phyloP scores from a whole-genome alignment of 2,329 filamentous ascomycete genomes.

The Aspergillus pseudoviridinutans region DNA sequence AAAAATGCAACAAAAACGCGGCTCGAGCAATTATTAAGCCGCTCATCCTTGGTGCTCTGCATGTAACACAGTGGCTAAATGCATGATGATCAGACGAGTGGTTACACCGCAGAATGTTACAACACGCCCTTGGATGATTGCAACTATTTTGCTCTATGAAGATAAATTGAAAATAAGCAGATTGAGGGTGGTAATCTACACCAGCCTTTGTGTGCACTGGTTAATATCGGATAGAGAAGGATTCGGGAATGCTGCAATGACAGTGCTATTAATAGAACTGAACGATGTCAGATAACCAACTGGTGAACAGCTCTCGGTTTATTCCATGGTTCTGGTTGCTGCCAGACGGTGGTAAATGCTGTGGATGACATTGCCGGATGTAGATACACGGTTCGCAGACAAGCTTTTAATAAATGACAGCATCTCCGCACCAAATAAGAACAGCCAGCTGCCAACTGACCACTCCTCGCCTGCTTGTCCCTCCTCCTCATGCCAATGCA shows the following conservation, averaged over 20 bases:
- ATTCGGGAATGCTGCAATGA: not conserved
- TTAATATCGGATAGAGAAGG: too few relatives aligned
- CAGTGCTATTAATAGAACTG: not conserved
- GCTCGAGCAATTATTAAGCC: not conserved
- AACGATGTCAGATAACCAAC: not conserved
- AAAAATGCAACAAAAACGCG: not conserved
- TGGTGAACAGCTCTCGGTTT: not conserved
- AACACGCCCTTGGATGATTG: constrained; percentile 3
- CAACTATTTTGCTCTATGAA: not conserved
- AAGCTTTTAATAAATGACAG: not conserved
- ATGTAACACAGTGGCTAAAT: not conserved
- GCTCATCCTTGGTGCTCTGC: not conserved
- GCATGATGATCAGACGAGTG: not conserved
- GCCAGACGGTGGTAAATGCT: not conserved
- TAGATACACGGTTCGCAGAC: not conserved
- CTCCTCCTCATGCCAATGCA: not conserved
- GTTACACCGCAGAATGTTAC: constrained; percentile 7
- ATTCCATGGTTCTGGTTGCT: not conserved
- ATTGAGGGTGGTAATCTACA: not conserved
- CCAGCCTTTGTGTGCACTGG: too few relatives aligned
- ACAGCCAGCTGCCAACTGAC: too few relatives aligned
- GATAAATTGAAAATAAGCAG: not conserved
- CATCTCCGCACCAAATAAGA: not conserved
- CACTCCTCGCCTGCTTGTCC: not conserved
- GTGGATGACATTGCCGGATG: not conserved